Evolutionary conservation across 345 rosid genomes (phyloP).

Genomic region (Lepidium didymum): DNA sequence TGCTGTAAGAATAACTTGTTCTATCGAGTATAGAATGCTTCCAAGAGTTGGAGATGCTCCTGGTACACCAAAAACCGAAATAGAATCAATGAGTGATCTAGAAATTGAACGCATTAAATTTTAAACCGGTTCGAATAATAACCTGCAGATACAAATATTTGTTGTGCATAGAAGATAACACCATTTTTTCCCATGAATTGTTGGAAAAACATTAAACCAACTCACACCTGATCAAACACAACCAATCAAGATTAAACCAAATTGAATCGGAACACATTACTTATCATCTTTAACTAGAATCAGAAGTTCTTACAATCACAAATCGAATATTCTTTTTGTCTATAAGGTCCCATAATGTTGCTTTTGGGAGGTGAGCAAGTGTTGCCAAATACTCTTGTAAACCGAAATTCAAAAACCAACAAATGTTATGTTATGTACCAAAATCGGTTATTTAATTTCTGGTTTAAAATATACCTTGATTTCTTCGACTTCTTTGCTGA

Average conservation of each 20-base stretch:
- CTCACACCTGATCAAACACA: slow-evolving; percentile 33
- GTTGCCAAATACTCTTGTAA: slow-evolving; percentile 34
- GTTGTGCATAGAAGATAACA: slow-evolving; percentile 37
- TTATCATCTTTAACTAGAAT: background rate
- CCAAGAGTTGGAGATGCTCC: slow-evolving; percentile 36
- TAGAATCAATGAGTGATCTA: background rate
- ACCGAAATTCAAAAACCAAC: background rate
- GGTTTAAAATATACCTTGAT: slow-evolving; percentile 28
- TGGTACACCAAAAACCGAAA: slow-evolving; percentile 17
- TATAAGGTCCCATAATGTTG: slow-evolving; percentile 28
- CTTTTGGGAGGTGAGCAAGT: slow-evolving; percentile 34
- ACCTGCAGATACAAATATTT: slow-evolving; percentile 49
- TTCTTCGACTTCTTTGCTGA: slow-evolving; percentile 35
- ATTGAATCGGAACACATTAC: background rate
- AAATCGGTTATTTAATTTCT: background rate
- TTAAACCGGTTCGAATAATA: background rate
- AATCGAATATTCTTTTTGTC: slow-evolving; percentile 31
- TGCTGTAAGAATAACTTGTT: slow-evolving; percentile 37
- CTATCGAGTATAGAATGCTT: slow-evolving; percentile 35
- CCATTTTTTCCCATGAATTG: slow-evolving; percentile 46
- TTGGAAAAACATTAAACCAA: slow-evolving; percentile 46
- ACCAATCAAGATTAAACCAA: background rate
- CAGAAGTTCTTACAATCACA: slow-evolving; percentile 33
- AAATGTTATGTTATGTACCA: background rate
- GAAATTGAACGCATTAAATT: background rate